Evolutionary conservation across 1,284 basidiomycete species (phyloP), one percentile per base, ranked within the genome.

Genomic region (Heterobasidion occidentale): DNA sequence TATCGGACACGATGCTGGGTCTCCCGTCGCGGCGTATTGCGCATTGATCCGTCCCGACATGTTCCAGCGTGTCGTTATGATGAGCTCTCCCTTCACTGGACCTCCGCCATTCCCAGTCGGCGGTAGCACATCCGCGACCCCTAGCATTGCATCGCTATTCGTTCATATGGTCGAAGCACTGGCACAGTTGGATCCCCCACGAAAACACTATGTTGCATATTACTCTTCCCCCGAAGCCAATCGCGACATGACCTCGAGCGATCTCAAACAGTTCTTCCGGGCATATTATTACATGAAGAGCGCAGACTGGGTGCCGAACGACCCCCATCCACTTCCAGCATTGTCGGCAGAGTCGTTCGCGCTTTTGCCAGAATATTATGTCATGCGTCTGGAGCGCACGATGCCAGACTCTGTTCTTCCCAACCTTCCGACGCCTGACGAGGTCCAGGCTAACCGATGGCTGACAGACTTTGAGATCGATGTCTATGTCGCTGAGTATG

Each of bases 1-100:
- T 50, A 68, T 86, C 2, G 83, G 83, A 0, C 83, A 86, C 63
- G 83, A 86, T 63, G 77, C 77, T 57, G 84, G 84, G 12, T 80
- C 83, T 6, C 17, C 58, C 20, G 67, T 84, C 19, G 80, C 82
- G 4, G 79, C 74, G 1, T 70, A 73, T 64, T 80, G 78, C 59
- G 73, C 81, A 4, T 73, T 82, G 57, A 73, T 77, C 36, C 71
- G 77, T 5, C 83, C 81, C 0, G 79, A 84, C 57, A 56, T 86
- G 6, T 83, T 85, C 67, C 68, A 67, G 47, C 73, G 75, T 7
- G 73, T 83, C 49, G 77, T 84, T 27, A 65, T 84, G 62, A 83
- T 84, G 80, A 83, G 82, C 60, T 73, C 73, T 2, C 80, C 83
- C 0, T 84, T 79, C 63, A 61, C 71, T 1, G 80, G 81, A 0